Evolutionary conservation across 306 rosid species (phyloP), one percentile per base, ranked within the genome.

Genomic region (Castanea crenata): DNA sequence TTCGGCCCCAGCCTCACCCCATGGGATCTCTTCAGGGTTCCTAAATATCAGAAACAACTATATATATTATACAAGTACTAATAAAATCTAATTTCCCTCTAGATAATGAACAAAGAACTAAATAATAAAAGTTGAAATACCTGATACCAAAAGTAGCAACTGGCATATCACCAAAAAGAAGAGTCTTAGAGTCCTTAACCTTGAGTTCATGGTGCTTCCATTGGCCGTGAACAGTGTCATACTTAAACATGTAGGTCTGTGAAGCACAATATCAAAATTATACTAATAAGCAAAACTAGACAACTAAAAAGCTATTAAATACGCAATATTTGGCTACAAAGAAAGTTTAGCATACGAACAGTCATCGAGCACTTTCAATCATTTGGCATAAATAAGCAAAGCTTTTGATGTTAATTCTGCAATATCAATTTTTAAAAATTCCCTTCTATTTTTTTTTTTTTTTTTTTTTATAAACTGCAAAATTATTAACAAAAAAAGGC

Each of bases 201-300:
- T 74, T 81, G 44, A 88, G n/a, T 6, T 88, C 89, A 23, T 72
- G 54, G 79, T 79, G 64, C 55, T 88, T 88, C 75, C 82, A 83
- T 19, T 73, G 76, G 1, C 89, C 89, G 21, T 88, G 92, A 76
- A 88, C 89, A 68, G 74, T 71, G 29, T 90, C 88, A 35, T 88
- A 86, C 81, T 88, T 85, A 78, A 90, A 88, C 92, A 84, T 81
- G 83, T 86, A 88, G 20, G 83, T 81, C 92, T 88, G 84, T 80
- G 78, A 0, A 15, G 63, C 46, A 69, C 10, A 74, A 63, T 61
- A n/a, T 41, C 67, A 46, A 52, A 55, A 16, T 32, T 20, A 38
- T 25, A 62, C 11, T 8, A 41, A 18, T 44, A 20, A 38, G 63
- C 9, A 58, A 61, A 76, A 67, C 19, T 61, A 15, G 18, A 20